Percentiles rank a stretch among this genome's conserved stretches.
Evolutionary conservation across 2,329 filamentous ascomycete genomes (phyloP).

Genomic region (Nothophaeocryptopus gaeumannii): DNA sequence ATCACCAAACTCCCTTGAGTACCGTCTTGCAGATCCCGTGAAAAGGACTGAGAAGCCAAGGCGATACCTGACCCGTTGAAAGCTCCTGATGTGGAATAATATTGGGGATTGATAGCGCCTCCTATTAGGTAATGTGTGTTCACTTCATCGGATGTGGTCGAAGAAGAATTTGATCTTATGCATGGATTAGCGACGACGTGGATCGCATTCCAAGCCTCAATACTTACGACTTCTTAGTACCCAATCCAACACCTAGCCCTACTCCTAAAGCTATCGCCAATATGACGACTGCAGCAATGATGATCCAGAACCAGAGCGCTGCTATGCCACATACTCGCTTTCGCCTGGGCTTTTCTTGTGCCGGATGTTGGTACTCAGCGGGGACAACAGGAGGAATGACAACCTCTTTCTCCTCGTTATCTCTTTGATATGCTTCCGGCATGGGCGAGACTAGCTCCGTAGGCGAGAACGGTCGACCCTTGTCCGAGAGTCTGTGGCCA

Average conservation of each 20-base stretch:
- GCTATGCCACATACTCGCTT: conserved; percentile 25
- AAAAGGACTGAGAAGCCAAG: conserved; percentile 44
- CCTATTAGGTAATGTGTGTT: conserved; percentile 35
- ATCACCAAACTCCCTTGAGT: conserved; percentile 41
- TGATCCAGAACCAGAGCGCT: conserved; percentile 18
- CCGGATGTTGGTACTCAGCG: conserved; percentile 12
- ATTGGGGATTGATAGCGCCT: conserved; percentile 39
- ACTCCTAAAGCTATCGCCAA: conserved; percentile 36
- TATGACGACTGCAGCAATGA: conserved; percentile 28
- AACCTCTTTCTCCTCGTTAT: conserved; percentile 33
- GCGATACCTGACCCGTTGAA: conserved; percentile 50
- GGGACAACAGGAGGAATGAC: conserved; percentile 17
- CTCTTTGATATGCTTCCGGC: conserved; percentile 27
- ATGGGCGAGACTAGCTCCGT: conserved; percentile 26
- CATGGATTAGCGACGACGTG: neutral
- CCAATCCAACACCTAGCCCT: conserved; percentile 38
- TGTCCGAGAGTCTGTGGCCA: conserved; percentile 21
- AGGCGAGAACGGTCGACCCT: conserved; percentile 25
- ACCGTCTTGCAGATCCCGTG: conserved; percentile 24
- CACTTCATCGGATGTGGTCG: neutral
- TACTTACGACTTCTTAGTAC: conserved; percentile 21
- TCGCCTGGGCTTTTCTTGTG: conserved; percentile 8
- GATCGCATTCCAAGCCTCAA: conserved; percentile 6
- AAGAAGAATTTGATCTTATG: neutral
- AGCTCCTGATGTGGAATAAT: conserved; percentile 41